Conservation (phyloP, 768 basidiomycete species). For the Trametes gibbosa region DNA sequence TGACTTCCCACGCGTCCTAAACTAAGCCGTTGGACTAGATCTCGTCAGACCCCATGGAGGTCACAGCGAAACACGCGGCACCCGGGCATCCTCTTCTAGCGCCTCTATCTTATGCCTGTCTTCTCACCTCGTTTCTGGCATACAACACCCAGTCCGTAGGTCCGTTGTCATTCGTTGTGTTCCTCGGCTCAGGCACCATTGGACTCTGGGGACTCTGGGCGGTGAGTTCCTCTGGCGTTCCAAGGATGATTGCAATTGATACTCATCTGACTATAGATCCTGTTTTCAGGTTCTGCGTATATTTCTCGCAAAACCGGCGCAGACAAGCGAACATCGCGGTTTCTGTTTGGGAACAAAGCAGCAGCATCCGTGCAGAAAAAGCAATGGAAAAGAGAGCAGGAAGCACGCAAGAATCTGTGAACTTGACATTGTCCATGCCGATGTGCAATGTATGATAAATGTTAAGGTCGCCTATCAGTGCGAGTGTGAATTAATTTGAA, state of each 20-base stretch:
- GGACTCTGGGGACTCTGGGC: constrained; percentile 72
- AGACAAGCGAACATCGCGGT: constrained; percentile 77
- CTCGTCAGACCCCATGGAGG: not conserved
- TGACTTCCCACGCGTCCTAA: not conserved
- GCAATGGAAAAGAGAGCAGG: constrained; percentile 29
- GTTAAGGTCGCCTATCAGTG: too few species aligned
- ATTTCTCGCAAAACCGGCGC: constrained; percentile 75
- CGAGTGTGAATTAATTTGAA: too few species aligned
- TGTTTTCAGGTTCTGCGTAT: constrained; percentile 55
- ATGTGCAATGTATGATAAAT: too few species aligned
- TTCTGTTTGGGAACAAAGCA: constrained; percentile 72
- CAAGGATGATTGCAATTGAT: not conserved
- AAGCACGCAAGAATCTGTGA: not conserved
- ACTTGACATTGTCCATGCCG: too few species aligned
- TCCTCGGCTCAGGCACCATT: constrained; percentile 47
- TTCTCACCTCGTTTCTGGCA: constrained; percentile 57
- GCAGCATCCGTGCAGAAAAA: constrained; percentile 36
- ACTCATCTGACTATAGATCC: constrained; percentile 38
- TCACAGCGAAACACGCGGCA: not conserved
- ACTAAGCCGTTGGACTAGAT: not conserved
- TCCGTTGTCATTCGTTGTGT: constrained; percentile 50
- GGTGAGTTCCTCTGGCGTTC: constrained; percentile 40
- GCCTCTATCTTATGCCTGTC: constrained; percentile 54
- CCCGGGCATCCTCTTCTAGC: constrained; percentile 61
- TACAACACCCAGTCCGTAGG: constrained; percentile 63